Evolutionary conservation across 768 basidiomycete genomes (phyloP), one percentile per base, ranked within the genome.

Genomic region (Sutorius australiensis): DNA sequence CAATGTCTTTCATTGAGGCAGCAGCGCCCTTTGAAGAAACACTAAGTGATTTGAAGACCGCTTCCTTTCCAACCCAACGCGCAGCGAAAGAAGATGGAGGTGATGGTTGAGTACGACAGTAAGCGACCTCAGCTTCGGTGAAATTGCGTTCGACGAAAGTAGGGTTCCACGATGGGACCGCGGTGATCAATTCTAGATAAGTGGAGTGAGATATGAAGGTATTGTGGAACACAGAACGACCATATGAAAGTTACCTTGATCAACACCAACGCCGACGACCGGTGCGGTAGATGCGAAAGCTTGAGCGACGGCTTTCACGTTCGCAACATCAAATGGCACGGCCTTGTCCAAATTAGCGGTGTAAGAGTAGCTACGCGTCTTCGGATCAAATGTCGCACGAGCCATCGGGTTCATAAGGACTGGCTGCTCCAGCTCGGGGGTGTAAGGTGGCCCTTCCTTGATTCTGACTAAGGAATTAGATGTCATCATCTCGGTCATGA

Each of bases 41-140:
- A 19, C 92, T 89, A 1, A 99, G 80, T 5, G 93, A 89, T 75
- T 98, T 98, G 85, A 98, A 98, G 49, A 89, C 84, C 3, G 95
- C 95, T 70, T 98, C 97, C 73, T 98, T 99, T 47, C 92, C 95
- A 28, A 82, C 90, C 95, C 97, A 99, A 51, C 95, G 89, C 33
- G 90, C 95, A 19, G 97, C 95, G 66, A 97, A 94, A 2, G 95
- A 98, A 8, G 97, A 88, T 1, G 80, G 71, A 16, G 91, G 84
- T 44, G 89, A 90, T 3, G 95, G 86, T 63, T 98, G 93, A n/a
- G 80, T 61, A 46, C 74, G 77, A 73, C 95, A 98, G 77, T 98
- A 98, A 11, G 79, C 73, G 60, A 87, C 81, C 73, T 99, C 97
- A 21, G 78, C 83, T 10, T 85, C 82, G 17, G 95, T 98, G 74